These are phyloP conservation scores for Macrophomina pseudophaseolina DNA, from an alignment of 2,329 filamentous ascomycete species.

Conservation along the genomic window DNA sequence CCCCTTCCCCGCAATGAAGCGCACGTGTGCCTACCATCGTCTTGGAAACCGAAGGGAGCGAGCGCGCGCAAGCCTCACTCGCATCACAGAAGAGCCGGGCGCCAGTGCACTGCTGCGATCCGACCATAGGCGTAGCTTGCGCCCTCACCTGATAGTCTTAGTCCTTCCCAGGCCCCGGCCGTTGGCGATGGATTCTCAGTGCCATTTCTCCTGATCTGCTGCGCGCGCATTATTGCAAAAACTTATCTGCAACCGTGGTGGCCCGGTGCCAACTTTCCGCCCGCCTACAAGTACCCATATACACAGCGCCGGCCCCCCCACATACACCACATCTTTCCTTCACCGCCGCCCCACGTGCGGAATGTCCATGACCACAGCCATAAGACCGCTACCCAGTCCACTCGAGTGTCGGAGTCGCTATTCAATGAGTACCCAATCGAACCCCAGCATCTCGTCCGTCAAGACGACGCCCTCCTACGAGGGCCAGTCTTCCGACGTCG, in stretches of 20 bases:
- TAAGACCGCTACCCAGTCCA: conserved; percentile 26
- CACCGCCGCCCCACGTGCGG: conserved; percentile 27
- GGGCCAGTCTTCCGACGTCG: conserved; percentile 46
- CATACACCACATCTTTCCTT: conserved; percentile 18
- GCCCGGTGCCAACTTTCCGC: conserved; percentile 23
- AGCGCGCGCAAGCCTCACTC: conserved; percentile 26
- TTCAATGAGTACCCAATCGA: conserved; percentile 41
- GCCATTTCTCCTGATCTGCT: conserved; percentile 28
- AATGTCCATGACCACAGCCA: conserved; percentile 27
- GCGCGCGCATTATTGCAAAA: conserved; percentile 18
- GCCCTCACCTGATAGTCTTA: conserved; percentile 27
- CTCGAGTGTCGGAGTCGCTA: conserved; percentile 42
- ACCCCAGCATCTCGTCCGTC: conserved; percentile 42
- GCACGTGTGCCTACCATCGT: conserved; percentile 27
- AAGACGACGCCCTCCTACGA: conserved; percentile 46
- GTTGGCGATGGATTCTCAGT: conserved; percentile 19
- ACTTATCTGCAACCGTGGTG: conserved; percentile 26
- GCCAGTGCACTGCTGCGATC: conserved; percentile 25
- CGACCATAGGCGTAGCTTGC: conserved; percentile 25
- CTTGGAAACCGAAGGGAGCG: conserved; percentile 24
- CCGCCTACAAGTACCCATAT: conserved; percentile 25
- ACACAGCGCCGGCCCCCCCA: conserved; percentile 24
- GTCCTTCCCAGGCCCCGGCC: conserved; percentile 24
- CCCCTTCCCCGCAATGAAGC: conserved; percentile 28
- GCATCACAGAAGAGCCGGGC: conserved; percentile 24